Evolutionary conservation across 2,329 filamentous ascomycete species (phyloP).

Genomic region (Basipetospora chlamydospora): DNA sequence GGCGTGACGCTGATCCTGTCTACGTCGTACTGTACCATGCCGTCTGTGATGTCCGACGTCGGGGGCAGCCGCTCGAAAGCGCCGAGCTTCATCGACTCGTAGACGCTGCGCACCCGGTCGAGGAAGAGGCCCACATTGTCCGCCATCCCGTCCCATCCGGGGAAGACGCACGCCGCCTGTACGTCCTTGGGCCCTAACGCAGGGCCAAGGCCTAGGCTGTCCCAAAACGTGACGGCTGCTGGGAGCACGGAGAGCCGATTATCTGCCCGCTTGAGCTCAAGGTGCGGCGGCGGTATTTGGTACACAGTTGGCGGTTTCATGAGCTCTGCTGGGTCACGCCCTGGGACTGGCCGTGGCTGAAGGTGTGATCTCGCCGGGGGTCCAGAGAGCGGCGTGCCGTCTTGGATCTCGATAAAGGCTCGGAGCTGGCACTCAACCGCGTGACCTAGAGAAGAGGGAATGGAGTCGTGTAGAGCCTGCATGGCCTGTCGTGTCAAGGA

Average conservation of each 20-base stretch:
- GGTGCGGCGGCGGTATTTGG: slow-evolving; percentile 50
- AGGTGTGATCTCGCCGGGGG: slow-evolving; percentile 22
- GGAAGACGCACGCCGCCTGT: slow-evolving; percentile 55
- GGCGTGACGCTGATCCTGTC: slow-evolving; percentile 15
- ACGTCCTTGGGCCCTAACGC: slow-evolving; percentile 58
- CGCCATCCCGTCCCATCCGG: slow-evolving; percentile 46
- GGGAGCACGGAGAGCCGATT: slow-evolving; percentile 58
- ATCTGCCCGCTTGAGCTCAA: slow-evolving; percentile 59
- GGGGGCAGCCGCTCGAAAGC: slow-evolving; percentile 38
- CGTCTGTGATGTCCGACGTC: slow-evolving; percentile 27
- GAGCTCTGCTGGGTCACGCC: slow-evolving; percentile 22
- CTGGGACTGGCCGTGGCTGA: slow-evolving; percentile 31
- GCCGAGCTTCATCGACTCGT: slow-evolving; percentile 62
- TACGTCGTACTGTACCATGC: slow-evolving; percentile 34
- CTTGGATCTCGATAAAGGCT: slow-evolving; percentile 40
- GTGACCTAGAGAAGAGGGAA: slow-evolving; percentile 28
- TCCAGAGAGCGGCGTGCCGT: slow-evolving; percentile 34
- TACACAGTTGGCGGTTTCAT: slow-evolving; percentile 40
- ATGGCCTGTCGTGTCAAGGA: slow-evolving; percentile 31
- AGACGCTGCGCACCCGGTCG: slow-evolving; percentile 51
- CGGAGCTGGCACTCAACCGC: slow-evolving; percentile 25
- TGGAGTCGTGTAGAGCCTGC: slow-evolving; percentile 28
- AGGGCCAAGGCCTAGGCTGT: slow-evolving; percentile 61
- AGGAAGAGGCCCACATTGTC: slow-evolving; percentile 51
- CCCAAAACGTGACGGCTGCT: slow-evolving; percentile 66